These are phyloP conservation scores for Helianthus annuus DNA, from an alignment of 129 eudicot genomes.

Conservation along the genomic window HanXRQr2.0-SUNRISE NC_035445.2:128303941-128304440, in stretches of 20 bases:
- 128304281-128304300: constrained; percentile 87
- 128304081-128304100: too few relatives aligned
- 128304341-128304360: constrained; percentile 50
- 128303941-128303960: constrained; percentile 57
- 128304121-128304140: too few relatives aligned
- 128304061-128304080: too few relatives aligned
- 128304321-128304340: constrained; percentile 53
- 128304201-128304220: constrained; percentile 77
- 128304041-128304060: constrained; percentile 44
- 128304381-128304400: constrained; percentile 92
- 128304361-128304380: constrained; percentile 73
- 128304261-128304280: constrained; percentile 99
- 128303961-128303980: constrained; percentile 96
- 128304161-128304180: too few relatives aligned
- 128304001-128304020: constrained; percentile 78
- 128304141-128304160: too few relatives aligned
- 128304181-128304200: background rate
- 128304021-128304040: constrained; percentile 62
- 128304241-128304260: constrained; percentile 78
- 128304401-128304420: constrained; percentile 83
- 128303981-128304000: constrained; percentile 93
- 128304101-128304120: too few relatives aligned
- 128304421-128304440: constrained; percentile 77
- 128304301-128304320: constrained; percentile 72
- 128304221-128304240: constrained; percentile 96